Evolutionary conservation across 768 basidiomycete species (phyloP).

Genomic region (Terana coerulea): DNA sequence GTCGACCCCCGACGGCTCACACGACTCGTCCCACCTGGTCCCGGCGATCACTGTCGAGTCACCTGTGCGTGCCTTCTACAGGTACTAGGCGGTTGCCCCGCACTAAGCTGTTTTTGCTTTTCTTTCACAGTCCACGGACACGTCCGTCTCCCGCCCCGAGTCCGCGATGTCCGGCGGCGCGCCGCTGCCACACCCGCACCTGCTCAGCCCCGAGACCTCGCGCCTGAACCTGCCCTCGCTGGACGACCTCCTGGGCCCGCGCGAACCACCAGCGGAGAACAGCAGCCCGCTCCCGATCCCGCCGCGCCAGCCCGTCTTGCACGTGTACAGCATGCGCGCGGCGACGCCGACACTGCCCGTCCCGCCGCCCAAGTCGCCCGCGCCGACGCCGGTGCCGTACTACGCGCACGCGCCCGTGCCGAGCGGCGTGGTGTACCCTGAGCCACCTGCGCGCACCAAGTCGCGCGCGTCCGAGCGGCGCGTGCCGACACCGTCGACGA

Average conservation of each 20-base stretch:
- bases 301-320: not conserved
- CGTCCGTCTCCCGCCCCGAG: constrained; percentile 16
- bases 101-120: not conserved
- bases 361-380: not conserved
- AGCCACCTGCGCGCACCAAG: constrained; percentile 6
- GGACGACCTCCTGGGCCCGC: constrained; percentile 3
- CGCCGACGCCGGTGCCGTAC: not conserved
- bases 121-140: constrained; percentile 23
- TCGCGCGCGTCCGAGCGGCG: constrained; percentile 1
- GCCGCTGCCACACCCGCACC: constrained; percentile 18
- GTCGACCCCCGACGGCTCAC: constrained; percentile 9
- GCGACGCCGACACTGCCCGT: not conserved
- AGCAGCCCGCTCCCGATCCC: not conserved
- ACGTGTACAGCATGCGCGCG: not conserved
- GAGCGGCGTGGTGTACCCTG: constrained; percentile 9
- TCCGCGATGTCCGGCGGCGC: constrained; percentile 14
- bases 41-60: constrained; percentile 23
- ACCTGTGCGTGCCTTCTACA: constrained; percentile 16
- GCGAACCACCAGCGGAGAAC: not conserved
- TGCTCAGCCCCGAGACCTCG: constrained; percentile 28
- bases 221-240: constrained; percentile 15
- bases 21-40: constrained; percentile 7
- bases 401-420: constrained; percentile 10
- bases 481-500: not conserved
- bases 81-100: no score